Evolutionary conservation across 202 grass and related monocot species (phyloP).

Genomic region (Hordeum pubiflorum): DNA sequence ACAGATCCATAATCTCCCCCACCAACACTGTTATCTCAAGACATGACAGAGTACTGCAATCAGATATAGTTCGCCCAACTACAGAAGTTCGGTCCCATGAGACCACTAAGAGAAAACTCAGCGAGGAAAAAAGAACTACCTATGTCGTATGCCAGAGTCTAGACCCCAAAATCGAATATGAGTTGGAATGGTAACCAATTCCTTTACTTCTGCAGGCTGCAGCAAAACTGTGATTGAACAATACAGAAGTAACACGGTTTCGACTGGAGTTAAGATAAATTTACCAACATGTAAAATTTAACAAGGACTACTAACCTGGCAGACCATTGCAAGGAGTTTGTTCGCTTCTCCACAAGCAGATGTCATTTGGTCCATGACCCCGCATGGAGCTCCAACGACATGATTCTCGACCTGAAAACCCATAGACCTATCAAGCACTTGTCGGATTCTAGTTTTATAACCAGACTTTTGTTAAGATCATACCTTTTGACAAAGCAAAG

Average conservation of each 20-base stretch:
- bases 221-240: slow-evolving; percentile 25
- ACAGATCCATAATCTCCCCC: slow-evolving; percentile 94
- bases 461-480: neutral
- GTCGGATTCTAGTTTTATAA: slow-evolving; percentile 11
- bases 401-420: slow-evolving; percentile 76
- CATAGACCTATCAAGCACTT: slow-evolving; percentile 6
- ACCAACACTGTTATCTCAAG: slow-evolving; percentile 58
- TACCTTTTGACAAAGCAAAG: slow-evolving; percentile 96
- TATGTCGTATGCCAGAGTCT: slow-evolving; percentile 82
- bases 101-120: neutral
- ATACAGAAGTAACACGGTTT: slow-evolving; percentile 14
- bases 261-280: neutral
- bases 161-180: slow-evolving; percentile 84
- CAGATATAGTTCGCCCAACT: slow-evolving; percentile 2
- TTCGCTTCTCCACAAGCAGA: slow-evolving; percentile 94
- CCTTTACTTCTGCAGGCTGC: slow-evolving; percentile 93
- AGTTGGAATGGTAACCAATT: slow-evolving; percentile 66
- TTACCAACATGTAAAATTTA: neutral
- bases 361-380: slow-evolving; percentile 96
- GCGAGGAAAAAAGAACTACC: slow-evolving; percentile 31
- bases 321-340: slow-evolving; percentile 94
- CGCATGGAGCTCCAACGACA: slow-evolving; percentile 91
- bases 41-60: slow-evolving; percentile 12
- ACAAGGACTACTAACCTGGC: slow-evolving; percentile 54
- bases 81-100: neutral